Percentiles rank a stretch among this genome's conserved stretches.
phyloP scores from a whole-genome alignment of 2,329 filamentous ascomycete genomes.

The Aspergillus melleus region DNA sequence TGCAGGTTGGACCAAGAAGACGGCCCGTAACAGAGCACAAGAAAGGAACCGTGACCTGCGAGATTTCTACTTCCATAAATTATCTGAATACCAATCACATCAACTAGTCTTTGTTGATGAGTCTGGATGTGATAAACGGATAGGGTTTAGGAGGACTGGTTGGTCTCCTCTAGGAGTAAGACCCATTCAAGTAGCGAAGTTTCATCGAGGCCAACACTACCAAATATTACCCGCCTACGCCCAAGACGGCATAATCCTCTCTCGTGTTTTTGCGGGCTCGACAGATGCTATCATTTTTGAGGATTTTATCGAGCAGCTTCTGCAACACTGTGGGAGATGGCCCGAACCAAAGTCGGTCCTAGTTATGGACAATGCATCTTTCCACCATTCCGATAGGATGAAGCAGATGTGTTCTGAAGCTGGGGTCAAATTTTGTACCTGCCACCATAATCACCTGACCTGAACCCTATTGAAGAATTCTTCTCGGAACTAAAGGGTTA shows the following conservation, averaged over 20 bases:
- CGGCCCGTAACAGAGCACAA: conserved; percentile 29
- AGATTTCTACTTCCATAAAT: conserved; percentile 35
- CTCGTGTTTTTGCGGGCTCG: background rate
- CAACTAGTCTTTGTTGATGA: background rate
- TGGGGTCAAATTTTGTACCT: background rate
- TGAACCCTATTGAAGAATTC: background rate
- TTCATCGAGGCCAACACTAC: background rate
- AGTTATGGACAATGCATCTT: background rate
- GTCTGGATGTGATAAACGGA: background rate
- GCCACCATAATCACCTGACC: background rate
- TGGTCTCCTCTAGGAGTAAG: background rate
- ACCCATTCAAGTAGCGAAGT: background rate
- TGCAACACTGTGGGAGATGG: background rate
- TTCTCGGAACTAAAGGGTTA: background rate
- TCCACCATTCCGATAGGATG: background rate
- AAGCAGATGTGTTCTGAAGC: background rate
- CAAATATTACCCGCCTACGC: background rate
- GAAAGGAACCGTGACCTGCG: conserved; percentile 35
- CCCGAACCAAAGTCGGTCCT: background rate
- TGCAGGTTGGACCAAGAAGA: conserved; percentile 26
- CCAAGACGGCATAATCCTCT: background rate
- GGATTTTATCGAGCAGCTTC: background rate
- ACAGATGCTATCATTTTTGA: background rate
- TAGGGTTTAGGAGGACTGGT: background rate
- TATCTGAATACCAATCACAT: conserved; percentile 20